Evolutionary conservation across 1,284 basidiomycete species (phyloP), one percentile per base, ranked within the genome.

Genomic region (Trichosporon sp.): DNA sequence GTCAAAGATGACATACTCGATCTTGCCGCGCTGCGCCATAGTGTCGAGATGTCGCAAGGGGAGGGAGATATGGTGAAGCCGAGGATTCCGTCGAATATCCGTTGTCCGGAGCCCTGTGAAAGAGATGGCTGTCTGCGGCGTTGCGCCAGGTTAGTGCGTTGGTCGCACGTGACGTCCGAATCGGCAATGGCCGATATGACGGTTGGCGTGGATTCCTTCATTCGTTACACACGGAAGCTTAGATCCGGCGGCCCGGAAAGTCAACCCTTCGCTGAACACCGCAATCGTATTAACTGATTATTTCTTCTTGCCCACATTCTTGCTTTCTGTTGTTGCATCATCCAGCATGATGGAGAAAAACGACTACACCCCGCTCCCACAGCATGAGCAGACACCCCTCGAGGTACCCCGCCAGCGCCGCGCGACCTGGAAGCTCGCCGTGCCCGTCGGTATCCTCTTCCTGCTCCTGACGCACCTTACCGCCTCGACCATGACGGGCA

Each of bases 1-100:
- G 74, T 85, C 83, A 71, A 85, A 85, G 72, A 85, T 82, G 76
- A 74, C 79, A 79, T 84, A 85, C 63, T 81, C 82, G 38, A 81
- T 79, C 59, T 79, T 72, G 46, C 74, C 76, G 65, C 74, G 73
- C 35, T 56, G 67, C n/a, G 51, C 40, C 59, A 38, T 67, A 6
- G 38, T 63, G 38, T 63, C n/a, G 51, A 46, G 12, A 8, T 56
- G 32, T 63, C 21, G 51, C 51, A 26, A 54, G 51, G 51, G 8
- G 10, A 54, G 51, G 8, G 51, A 10, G 5, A 7, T 37, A 37
- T 37, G 35, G 35, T 37, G 35, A 37, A 37, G 35, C 35, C 35
- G 35, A 37, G 35, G 35, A 7, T 37, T 37, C 6, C 8, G 35
- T 37, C 35, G 35, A 37, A 37, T 37, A 37, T 37, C 35, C 35